Evolutionary conservation across 2,329 filamentous ascomycete genomes (phyloP).

Genomic region (Colletotrichum cordylinicola): DNA sequence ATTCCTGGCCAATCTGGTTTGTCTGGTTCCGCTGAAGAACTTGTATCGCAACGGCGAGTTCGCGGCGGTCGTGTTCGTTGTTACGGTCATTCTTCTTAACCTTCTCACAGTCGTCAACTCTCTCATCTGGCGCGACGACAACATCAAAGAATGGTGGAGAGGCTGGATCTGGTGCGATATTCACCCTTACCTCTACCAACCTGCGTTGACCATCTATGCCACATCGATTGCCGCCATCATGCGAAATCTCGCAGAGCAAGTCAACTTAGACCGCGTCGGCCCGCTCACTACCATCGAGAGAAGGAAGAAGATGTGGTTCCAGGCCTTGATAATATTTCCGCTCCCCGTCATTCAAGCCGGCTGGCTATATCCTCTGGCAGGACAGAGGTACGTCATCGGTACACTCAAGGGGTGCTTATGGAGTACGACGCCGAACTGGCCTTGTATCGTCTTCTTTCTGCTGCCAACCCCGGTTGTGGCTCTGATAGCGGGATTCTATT

Average conservation of each 20-base stretch:
- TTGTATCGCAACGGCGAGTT: constrained; percentile 60
- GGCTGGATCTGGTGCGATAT: constrained; percentile 62
- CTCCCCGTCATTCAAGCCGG: constrained; percentile 54
- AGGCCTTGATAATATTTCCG: constrained; percentile 61
- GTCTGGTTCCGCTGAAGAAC: constrained; percentile 56
- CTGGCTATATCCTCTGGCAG: constrained; percentile 52
- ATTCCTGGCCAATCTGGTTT: constrained; percentile 48
- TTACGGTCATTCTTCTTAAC: constrained; percentile 51
- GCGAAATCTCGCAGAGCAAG: constrained; percentile 56
- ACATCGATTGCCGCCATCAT: constrained; percentile 61
- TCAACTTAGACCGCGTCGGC: constrained; percentile 49
- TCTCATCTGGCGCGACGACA: constrained; percentile 58
- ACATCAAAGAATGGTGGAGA: constrained; percentile 55
- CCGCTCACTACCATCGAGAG: constrained; percentile 46
- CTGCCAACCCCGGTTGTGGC: constrained; percentile 50
- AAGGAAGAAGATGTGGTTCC: constrained; percentile 46
- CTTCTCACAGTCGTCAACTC: constrained; percentile 55
- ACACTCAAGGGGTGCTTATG: constrained; percentile 57
- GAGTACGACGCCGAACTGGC: constrained; percentile 49
- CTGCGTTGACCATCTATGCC: constrained; percentile 51
- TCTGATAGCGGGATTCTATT: constrained; percentile 49
- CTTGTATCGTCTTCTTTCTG: constrained; percentile 54
- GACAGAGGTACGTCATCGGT: constrained; percentile 54
- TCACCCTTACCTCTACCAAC: constrained; percentile 48
- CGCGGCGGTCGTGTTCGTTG: constrained; percentile 55